phyloP scores from a whole-genome alignment of 331 rosid species.

The Prunus yedoensis region DNA sequence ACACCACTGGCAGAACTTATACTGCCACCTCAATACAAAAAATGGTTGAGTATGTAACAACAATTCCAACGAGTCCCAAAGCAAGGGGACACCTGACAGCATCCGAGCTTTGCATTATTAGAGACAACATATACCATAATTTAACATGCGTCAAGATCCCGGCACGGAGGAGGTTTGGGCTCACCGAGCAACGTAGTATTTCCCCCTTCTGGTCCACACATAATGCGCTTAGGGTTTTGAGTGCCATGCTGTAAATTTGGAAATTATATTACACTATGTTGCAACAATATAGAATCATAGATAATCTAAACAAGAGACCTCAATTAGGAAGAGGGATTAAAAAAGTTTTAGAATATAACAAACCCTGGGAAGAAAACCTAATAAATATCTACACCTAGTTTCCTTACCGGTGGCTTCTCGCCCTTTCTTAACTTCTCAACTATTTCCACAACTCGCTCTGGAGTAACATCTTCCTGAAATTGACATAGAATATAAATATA shows the following conservation, averaged over 20 bases:
- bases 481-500: conserved; percentile 13
- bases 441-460: conserved; percentile 73
- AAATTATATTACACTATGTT: background rate
- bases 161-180: conserved; percentile 91
- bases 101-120: conserved; percentile 72
- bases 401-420: conserved; percentile 86
- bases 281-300: background rate
- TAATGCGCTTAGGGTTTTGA: conserved; percentile 72
- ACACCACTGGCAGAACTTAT: conserved; percentile 21
- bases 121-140: conserved; percentile 31
- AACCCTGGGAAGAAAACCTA: background rate
- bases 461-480: conserved; percentile 95
- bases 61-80: conserved; percentile 32
- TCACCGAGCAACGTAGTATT: conserved; percentile 76
- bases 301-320: background rate
- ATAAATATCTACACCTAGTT: background rate
- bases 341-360: background rate
- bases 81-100: conserved; percentile 42
- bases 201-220: conserved; percentile 96
- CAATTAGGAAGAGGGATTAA: background rate
- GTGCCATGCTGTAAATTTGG: conserved; percentile 69
- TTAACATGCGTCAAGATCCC: conserved; percentile 89
- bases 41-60: conserved; percentile 28
- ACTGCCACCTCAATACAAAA: conserved; percentile 34
- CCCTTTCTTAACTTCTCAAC: conserved; percentile 86